Conservation (phyloP, 164 flowering plant genomes). For the Chimonanthus salicifolius region DNA sequence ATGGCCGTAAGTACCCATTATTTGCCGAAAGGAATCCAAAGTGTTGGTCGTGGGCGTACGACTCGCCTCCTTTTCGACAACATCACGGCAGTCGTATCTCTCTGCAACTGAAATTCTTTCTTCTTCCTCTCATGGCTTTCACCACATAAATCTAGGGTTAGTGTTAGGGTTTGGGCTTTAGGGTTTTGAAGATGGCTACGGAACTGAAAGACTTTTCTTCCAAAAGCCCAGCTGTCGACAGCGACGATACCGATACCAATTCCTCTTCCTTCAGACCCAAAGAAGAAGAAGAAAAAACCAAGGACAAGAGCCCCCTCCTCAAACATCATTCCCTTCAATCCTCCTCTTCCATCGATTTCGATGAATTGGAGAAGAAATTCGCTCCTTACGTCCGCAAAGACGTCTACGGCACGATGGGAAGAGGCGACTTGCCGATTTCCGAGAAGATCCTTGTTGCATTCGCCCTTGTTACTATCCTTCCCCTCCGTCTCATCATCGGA, state of each 20-base stretch:
- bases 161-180: constrained; percentile 1
- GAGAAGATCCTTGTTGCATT: constrained; percentile 64
- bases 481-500: constrained; percentile 49
- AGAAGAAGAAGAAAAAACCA: constrained; percentile 24
- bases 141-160: background rate
- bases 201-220: constrained; percentile 39
- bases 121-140: background rate
- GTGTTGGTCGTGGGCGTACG: too few relatives aligned
- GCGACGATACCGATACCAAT: too few relatives aligned
- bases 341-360: constrained; percentile 14
- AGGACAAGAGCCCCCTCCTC: constrained; percentile 63
- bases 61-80: background rate
- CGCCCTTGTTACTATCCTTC: constrained; percentile 62
- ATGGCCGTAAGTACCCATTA: too few relatives aligned
- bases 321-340: constrained; percentile 23
- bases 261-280: background rate
- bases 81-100: background rate
- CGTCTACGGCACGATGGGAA: constrained; percentile 86
- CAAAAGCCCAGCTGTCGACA: constrained; percentile 5
- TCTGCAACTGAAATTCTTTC: background rate
- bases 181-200: constrained; percentile 30
- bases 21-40: too few relatives aligned
- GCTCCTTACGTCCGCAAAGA: constrained; percentile 77
- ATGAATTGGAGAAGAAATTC: constrained; percentile 73
- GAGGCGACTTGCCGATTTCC: constrained; percentile 54